Evolutionary conservation across 768 basidiomycete species (phyloP), one percentile per base, ranked within the genome.

Genomic region (Glaciozyma martinii): DNA sequence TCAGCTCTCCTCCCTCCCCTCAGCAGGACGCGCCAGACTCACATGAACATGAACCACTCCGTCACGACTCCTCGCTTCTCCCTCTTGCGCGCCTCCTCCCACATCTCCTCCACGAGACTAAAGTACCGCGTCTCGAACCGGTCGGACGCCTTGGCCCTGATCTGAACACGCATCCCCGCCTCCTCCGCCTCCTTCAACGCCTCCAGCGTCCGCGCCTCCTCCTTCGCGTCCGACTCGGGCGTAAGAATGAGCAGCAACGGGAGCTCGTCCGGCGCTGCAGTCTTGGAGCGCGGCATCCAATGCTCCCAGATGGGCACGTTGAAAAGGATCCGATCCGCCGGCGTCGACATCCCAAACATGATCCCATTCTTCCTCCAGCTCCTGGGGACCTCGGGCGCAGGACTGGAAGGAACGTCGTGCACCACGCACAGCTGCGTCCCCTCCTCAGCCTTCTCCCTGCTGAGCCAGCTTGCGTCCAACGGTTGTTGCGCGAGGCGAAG

Each of bases 91-190:
- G 65, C 65, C 43, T 67, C 66, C 2, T 21, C 50, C 55, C 56
- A 67, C 66, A 71, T 60, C 56, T 71, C 70, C 59, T 67, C 63
- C 2, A 56, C 66, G 15, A 71, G 42, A 6, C 59, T 62, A 56
- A 71, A 71, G 63, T 71, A 71, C 58, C 70, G 43, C 61, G 66
- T 71, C 63, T 71, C 70, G 61, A 67, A 71, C 58, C 70, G 37
- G 16, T 67, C 66, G 10, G 63, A 59, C 46, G 62, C 66, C 7
- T 53, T 25, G 29, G 33, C 15, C 23, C 64, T 19, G 33, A 71
- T 63, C 59, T 65, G 56, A 37, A 71, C 56, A 16, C 57, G 55
- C 61, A 71, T 62, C 5, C 70, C 70, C 25, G 62, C 19, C 25
- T 5, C 57, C 46, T 65, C 59, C n/a, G 70, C 66, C 56, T 65